Base-by-base conservation (phyloP, 306 rosid species). In the Vigna nakashimae region DNA sequence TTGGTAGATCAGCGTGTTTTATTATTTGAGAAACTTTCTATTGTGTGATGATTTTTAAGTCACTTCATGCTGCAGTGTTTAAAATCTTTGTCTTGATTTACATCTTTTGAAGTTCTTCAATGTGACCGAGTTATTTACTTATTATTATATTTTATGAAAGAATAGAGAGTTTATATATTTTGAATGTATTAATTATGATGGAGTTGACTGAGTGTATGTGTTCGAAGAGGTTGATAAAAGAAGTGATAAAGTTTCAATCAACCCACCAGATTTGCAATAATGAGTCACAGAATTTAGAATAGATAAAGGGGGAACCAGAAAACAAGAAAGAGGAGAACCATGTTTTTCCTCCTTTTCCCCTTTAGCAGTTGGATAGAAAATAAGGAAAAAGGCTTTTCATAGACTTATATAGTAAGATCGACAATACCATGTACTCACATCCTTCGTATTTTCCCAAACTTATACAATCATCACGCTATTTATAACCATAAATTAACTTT, bases 231-330 rank as follows among this genome's bases (percentile, higher is more conserved):
- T 22, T 78, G 40, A 67, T 51, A 14, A 56, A 74, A 45, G 20
- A 56, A 55, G 42, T 13, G 65, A 8, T 74, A 75, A 74, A 69
- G 76, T 38, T 81, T 42, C 43, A 38, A 75, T 60, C 69, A 62
- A 9, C 32, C 84, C 77, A 75, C 85, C 74, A 9, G 38, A 67
- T 67, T 52, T 60, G 65, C 60, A 59, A 69, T 75, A 60, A 81
- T 81, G 77, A 40, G 45, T 18, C 50, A 16, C 50, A 74, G 26
- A 81, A 75, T 68, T 46, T 38, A 55, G 52, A 81, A 59, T 59
- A 75, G 59, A 68, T 75, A 81, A 81, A 65, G 63, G 62, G 58
- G 78, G 60, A 77, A 69, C 70, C 70, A 53, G 48, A 68, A 53
- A 76, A 70, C 74, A 76, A 56, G 10, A n/a, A 34, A 64, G 74